phyloP scores from a whole-genome alignment of 805 yeast species.

The Pichia cephalocereana region DNA sequence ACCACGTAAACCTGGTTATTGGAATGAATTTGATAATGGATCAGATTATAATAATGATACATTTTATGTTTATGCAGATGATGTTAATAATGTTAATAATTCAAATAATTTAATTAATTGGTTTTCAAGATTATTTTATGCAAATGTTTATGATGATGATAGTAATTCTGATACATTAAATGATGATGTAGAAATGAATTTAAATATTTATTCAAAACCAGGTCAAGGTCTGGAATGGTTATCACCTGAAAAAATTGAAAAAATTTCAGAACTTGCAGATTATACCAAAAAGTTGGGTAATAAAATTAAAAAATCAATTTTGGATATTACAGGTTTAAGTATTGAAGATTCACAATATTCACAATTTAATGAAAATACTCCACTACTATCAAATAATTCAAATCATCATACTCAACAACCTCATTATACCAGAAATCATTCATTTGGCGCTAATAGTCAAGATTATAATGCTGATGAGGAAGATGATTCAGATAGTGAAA shows the following conservation, averaged over 20 bases:
- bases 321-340: neutral
- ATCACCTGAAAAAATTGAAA: conserved; percentile 3
- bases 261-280: conserved; percentile 5
- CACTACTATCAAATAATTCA: neutral
- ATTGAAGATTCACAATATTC: neutral
- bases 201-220: neutral
- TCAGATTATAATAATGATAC: conserved; percentile 38
- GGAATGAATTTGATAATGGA: conserved; percentile 62
- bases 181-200: conserved; percentile 23
- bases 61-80: conserved; percentile 31
- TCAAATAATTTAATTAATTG: conserved; percentile 2
- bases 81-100: conserved; percentile 1
- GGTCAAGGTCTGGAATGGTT: conserved; percentile 9
- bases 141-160: conserved; percentile 25
- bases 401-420: neutral
- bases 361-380: neutral
- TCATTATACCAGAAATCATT: conserved; percentile 4
- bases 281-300: neutral
- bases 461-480: conserved; percentile 5
- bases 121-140: conserved; percentile 21
- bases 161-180: conserved; percentile 25
- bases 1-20: conserved; percentile 31
- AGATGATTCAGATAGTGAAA: conserved; percentile 6
- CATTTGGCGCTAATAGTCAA: conserved; percentile 3
- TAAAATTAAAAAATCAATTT: neutral